These are phyloP conservation scores for Gossypium lobatum DNA, from an alignment of 441 rosid species.

Conservation along the genomic window DNA sequence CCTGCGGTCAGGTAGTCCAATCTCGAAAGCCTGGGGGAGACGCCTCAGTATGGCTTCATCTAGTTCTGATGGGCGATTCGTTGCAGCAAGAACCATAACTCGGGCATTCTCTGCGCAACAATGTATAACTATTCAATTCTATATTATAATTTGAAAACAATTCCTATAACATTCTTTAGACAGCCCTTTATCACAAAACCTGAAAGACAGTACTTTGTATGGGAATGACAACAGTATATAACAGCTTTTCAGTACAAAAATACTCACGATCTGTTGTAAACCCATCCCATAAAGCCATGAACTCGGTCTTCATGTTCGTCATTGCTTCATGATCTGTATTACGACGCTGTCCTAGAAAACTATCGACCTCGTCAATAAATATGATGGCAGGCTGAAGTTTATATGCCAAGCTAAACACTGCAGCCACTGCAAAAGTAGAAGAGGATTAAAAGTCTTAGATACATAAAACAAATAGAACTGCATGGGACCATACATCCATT, in stretches of 20 bases:
- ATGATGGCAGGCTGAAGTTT: constrained; percentile 97
- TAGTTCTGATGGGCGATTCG: constrained; percentile 93
- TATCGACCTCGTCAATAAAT: constrained; percentile 91
- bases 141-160: background rate
- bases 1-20: constrained; percentile 68
- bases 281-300: constrained; percentile 99
- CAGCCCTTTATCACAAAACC: background rate
- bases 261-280: constrained; percentile 94
- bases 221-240: background rate
- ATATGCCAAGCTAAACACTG: constrained; percentile 89
- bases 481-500: background rate
- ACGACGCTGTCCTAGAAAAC: constrained; percentile 94
- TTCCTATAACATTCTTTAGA: background rate
- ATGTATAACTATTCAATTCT: background rate
- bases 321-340: constrained; percentile 84
- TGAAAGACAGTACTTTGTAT: background rate
- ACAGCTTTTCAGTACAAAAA: background rate
- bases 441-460: constrained; percentile 3
- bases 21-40: constrained; percentile 94
- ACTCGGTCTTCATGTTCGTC: constrained; percentile 94
- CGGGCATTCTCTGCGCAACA: constrained; percentile 61
- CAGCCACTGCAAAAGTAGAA: constrained; percentile 62
- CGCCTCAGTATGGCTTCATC: constrained; percentile 95
- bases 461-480: background rate
- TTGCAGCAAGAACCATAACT: constrained; percentile 98